A percentile compares a stretch with the other conserved stretches of the same genome.
These are phyloP conservation scores for Aspergillus haitiensis DNA, from an alignment of 495 filamentous ascomycete species.

Conservation along the genomic window DNA sequence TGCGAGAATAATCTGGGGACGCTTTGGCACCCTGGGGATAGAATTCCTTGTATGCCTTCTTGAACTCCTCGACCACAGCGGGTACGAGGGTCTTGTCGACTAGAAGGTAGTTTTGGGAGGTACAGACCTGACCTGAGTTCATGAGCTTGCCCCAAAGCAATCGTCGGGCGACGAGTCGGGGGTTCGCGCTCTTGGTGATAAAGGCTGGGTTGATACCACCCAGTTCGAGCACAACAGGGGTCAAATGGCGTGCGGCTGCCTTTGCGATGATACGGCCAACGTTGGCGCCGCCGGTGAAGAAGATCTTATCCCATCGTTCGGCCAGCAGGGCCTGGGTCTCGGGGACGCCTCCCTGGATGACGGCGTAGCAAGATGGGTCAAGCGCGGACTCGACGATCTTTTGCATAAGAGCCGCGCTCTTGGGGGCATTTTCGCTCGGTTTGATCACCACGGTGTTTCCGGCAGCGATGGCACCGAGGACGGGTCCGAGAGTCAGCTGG, in stretches of 20 bases:
- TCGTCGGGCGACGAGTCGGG: slow-evolving; percentile 76
- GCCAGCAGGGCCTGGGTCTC: slow-evolving; percentile 81
- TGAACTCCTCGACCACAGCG: slow-evolving; percentile 72
- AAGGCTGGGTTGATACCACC: slow-evolving; percentile 92
- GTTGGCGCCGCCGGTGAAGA: slow-evolving; percentile 78
- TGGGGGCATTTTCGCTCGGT: slow-evolving; percentile 78
- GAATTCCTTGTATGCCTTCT: slow-evolving; percentile 70
- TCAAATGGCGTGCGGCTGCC: slow-evolving; percentile 88
- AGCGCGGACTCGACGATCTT: slow-evolving; percentile 70
- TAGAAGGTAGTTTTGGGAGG: slow-evolving; percentile 85
- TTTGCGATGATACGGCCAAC: slow-evolving; percentile 88
- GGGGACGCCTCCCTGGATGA: slow-evolving; percentile 76
- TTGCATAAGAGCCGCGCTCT: slow-evolving; percentile 74
- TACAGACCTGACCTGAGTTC: slow-evolving; percentile 87
- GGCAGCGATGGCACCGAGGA: slow-evolving; percentile 87
- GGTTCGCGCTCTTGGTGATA: slow-evolving; percentile 76
- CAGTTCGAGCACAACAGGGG: slow-evolving; percentile 84
- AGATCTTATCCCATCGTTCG: slow-evolving; percentile 96
- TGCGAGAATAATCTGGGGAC: slow-evolving; percentile 72
- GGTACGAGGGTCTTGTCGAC: slow-evolving; percentile 72
- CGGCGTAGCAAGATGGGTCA: slow-evolving; percentile 72
- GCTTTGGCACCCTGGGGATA: slow-evolving; percentile 77
- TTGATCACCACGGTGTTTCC: slow-evolving; percentile 90
- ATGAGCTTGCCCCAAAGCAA: slow-evolving; percentile 83
- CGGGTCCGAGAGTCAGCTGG: slow-evolving; percentile 71